Base-by-base conservation (phyloP, 148 eudicot genomes). In the Camellia japonica region DNA sequence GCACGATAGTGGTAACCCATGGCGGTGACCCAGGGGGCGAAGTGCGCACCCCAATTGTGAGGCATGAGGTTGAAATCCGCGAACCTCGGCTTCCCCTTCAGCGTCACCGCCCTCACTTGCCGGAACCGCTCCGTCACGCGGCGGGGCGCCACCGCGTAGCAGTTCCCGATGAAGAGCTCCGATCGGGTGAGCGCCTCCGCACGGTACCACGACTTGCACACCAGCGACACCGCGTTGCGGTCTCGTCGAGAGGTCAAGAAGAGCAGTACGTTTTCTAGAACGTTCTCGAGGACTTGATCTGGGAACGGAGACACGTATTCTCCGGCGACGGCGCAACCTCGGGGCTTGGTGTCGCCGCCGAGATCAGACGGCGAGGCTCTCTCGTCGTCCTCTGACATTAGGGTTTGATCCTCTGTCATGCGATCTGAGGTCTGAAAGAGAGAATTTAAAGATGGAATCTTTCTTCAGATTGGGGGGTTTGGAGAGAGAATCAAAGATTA, bases 211-310 rank as follows among this genome's bases (percentile, higher is more conserved):
- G 97, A 90, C 49, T 85, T 89, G 79, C 92, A 90, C 0, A 93
- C 97, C 0, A 91, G 52, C 0, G 97, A 91, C 3, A 84, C 95
- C 0, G 95, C 71, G 95, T 88, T 90, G 4, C 95, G 88, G 83
- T 93, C 95, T 0, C 80, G 82, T 49, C 90, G 87, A 10, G 77
- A 75, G 0, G 92, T 90, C 5, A 93, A 83, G 88, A 87, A 87
- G 51, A 82, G 83, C 41, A 93, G 89, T 0, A 93, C 94, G 86
- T 85, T 88, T 14, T 93, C 97, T 0, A 93, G 85, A 0, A 93
- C 97, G 85, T 93, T 93, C 81, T 93, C 97, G 16, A 93, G 83
- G 0, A 91, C 91, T 55, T 93, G 91, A 85, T 91, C 95, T 43
- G 93, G 91, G 60, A 80, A 80, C 7, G 92, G 90, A 13, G 90